Conservation (phyloP, 768 basidiomycete genomes). For the Lyophyllum shimeji region DNA sequence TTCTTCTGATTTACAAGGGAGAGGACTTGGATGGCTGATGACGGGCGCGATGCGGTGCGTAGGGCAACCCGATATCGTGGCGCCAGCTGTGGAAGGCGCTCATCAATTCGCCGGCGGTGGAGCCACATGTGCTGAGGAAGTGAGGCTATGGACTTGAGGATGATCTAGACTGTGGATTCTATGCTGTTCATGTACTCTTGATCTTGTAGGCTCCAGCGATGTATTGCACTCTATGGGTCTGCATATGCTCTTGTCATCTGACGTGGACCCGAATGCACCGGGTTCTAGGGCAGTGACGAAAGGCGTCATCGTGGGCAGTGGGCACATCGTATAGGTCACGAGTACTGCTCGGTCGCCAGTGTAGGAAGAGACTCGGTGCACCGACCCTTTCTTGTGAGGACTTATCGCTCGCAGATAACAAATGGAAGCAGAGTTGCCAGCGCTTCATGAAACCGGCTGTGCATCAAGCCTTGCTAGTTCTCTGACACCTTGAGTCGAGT, state of each 20-base stretch:
- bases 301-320: too few species aligned
- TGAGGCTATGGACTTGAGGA: slow-evolving; percentile 1
- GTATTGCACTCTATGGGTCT: slow-evolving; percentile 20
- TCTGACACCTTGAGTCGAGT: not conserved
- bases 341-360: too few species aligned
- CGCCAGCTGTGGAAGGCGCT: slow-evolving; percentile 70
- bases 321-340: too few species aligned
- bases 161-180: not conserved
- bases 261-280: too few species aligned
- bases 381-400: not conserved
- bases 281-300: too few species aligned
- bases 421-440: too few species aligned
- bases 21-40: too few species aligned
- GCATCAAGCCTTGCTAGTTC: not conserved
- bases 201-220: slow-evolving; percentile 13
- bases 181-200: not conserved
- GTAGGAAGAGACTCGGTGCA: not conserved
- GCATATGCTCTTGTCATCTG: too few species aligned
- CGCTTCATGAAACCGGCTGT: not conserved
- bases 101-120: slow-evolving; percentile 49
- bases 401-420: not conserved
- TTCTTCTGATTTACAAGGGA: too few species aligned
- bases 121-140: slow-evolving; percentile 52
- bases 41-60: not conserved
- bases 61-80: slow-evolving; percentile 84